Conservation (phyloP, 192 early-diverging fungal genomes). For the Kickxella alabastrina region DNA sequence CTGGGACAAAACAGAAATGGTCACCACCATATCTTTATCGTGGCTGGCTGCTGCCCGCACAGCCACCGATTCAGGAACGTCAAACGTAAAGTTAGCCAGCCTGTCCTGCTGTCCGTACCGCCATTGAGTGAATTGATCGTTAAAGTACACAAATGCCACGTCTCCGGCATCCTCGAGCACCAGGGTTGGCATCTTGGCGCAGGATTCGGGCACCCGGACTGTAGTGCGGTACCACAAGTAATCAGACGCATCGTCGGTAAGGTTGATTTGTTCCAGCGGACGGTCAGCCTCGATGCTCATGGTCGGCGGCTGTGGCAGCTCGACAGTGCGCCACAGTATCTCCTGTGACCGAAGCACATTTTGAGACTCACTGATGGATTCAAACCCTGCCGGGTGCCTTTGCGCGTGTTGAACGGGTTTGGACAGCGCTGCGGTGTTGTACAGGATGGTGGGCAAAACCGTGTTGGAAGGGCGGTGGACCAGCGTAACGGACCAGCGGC, state of each 20-base stretch:
- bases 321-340: slow-evolving; percentile 12
- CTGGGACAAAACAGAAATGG: slow-evolving; percentile 29
- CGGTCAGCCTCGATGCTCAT: slow-evolving; percentile 1
- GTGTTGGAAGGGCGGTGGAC: slow-evolving; percentile 2
- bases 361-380: background rate
- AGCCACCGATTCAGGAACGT: background rate
- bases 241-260: slow-evolving; percentile 41
- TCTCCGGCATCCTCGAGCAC: slow-evolving; percentile 38
- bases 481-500: slow-evolving; percentile 42
- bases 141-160: slow-evolving; percentile 27
- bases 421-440: slow-evolving; percentile 25
- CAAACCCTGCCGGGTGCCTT: slow-evolving; percentile 15
- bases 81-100: slow-evolving; percentile 23
- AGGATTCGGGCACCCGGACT: slow-evolving; percentile 8
- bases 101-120: slow-evolving; percentile 19
- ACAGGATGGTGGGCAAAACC: slow-evolving; percentile 6
- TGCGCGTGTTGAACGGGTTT: slow-evolving; percentile 5
- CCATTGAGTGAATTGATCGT: slow-evolving; percentile 16
- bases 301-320: background rate
- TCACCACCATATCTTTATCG: background rate
- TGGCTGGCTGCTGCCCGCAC: background rate
- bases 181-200: slow-evolving; percentile 1
- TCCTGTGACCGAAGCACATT: background rate
- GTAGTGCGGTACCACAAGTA: slow-evolving; percentile 48
- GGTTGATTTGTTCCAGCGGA: slow-evolving; percentile 36